Evolutionary conservation across 371 early-diverging fungal species (phyloP).

Genomic region (Circinella umbellata): DNA sequence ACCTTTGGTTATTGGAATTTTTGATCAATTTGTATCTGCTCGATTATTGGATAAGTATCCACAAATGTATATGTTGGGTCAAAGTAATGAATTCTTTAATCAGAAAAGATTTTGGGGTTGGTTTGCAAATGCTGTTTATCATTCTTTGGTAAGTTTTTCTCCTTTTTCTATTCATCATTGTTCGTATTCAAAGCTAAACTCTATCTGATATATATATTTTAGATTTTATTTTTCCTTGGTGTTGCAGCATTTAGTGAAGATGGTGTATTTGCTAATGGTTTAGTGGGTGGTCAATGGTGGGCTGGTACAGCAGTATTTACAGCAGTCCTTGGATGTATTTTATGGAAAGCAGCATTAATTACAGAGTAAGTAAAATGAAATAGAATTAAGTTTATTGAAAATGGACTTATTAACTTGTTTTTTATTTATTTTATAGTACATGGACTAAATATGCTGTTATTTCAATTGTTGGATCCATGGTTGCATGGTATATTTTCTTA

Average conservation of each 20-base stretch:
- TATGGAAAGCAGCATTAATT: conserved; percentile 84
- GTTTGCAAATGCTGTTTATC: conserved; percentile 92
- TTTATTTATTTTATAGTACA: conserved; percentile 3
- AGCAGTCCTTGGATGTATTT: conserved; percentile 77
- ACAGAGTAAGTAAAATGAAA: conserved; percentile 63
- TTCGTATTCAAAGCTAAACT: no score
- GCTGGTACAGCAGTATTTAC: conserved; percentile 82
- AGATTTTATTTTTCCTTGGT: conserved; percentile 70
- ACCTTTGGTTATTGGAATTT: conserved; percentile 89
- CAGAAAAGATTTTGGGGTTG: conserved; percentile 93
- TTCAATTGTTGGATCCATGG: conserved; percentile 85
- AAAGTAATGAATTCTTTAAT: conserved; percentile 91
- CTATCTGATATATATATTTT: background rate
- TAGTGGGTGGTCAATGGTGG: conserved; percentile 78
- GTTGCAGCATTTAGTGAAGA: conserved; percentile 66
- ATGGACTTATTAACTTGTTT: no score
- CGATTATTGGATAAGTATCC: conserved; percentile 95
- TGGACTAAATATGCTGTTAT: conserved; percentile 89
- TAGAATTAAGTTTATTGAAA: no score
- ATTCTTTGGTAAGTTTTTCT: conserved; percentile 72
- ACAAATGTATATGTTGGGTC: conserved; percentile 95
- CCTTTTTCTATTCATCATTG: no score
- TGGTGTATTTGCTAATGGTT: conserved; percentile 66
- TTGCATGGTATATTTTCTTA: conserved; percentile 87
- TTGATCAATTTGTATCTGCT: conserved; percentile 92